Conservation (phyloP, 208 protist genomes). For the Crithidia thermophila region DNA sequence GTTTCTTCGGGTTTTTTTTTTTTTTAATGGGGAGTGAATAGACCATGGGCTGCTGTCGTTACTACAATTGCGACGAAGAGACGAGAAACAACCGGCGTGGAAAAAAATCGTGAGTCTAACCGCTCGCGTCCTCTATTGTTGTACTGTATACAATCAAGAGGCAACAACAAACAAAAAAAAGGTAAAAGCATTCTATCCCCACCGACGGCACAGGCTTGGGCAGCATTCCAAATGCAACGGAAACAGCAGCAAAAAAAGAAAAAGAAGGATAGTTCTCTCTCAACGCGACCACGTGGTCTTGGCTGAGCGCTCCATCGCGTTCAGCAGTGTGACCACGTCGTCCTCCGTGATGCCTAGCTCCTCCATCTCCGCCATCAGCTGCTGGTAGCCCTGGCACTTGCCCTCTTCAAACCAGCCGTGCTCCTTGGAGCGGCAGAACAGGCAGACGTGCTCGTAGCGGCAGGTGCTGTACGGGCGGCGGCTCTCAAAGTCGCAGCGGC, state of each 20-base stretch:
- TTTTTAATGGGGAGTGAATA: too few relatives aligned
- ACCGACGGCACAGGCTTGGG: not conserved
- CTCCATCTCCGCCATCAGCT: slow-evolving; percentile 60
- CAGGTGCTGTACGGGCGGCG: slow-evolving; percentile 65
- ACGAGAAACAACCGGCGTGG: too few relatives aligned
- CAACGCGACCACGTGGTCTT: slow-evolving; percentile 17
- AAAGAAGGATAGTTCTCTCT: not conserved
- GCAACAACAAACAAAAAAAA: slow-evolving; percentile 7
- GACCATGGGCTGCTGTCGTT: too few relatives aligned
- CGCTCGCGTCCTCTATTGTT: too few relatives aligned
- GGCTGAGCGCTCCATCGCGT: slow-evolving; percentile 55
- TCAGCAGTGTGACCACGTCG: slow-evolving; percentile 54
- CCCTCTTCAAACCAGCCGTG: slow-evolving; percentile 85
- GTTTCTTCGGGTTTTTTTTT: too few relatives aligned
- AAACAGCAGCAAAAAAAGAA: slow-evolving; percentile 1
- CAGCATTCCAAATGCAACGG: too few relatives aligned
- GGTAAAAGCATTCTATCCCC: not conserved
- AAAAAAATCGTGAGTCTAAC: too few relatives aligned
- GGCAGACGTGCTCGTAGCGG: slow-evolving; percentile 76
- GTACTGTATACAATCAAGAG: too few relatives aligned
- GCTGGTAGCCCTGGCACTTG: slow-evolving; percentile 63
- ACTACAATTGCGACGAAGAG: too few relatives aligned
- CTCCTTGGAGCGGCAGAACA: slow-evolving; percentile 69
- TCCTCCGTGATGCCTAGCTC: slow-evolving; percentile 53
- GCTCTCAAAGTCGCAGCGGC: slow-evolving; percentile 71